Evolutionary conservation across 352 stramenopile genomes (phyloP).

Genomic region (Globisporangium heterothallicum): DNA sequence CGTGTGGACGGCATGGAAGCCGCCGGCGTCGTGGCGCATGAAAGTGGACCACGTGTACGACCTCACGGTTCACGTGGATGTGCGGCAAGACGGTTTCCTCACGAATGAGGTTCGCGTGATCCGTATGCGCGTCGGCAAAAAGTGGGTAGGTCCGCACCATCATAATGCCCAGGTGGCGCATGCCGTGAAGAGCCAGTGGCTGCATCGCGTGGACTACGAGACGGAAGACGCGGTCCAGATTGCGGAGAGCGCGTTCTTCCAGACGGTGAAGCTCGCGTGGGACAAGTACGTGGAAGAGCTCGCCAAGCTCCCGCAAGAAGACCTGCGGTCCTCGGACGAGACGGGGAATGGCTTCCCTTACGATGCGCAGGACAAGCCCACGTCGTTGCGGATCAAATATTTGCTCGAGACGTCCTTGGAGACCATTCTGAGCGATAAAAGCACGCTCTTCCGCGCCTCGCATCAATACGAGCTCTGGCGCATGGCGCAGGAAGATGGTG

Average conservation of each 20-base stretch:
- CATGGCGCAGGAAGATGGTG: slow-evolving; percentile 65
- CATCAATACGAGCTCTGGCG: slow-evolving; percentile 58
- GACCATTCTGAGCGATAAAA: slow-evolving; percentile 35
- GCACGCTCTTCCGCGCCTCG: slow-evolving; percentile 43
- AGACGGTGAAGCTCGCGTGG: slow-evolving; percentile 45
- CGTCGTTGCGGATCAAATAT: slow-evolving; percentile 54
- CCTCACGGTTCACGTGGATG: slow-evolving; percentile 35
- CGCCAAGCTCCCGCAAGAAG: slow-evolving; percentile 39
- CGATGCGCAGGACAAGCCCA: slow-evolving; percentile 47
- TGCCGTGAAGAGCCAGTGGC: slow-evolving; percentile 32
- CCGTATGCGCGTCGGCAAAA: slow-evolving; percentile 44
- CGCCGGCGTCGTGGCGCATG: slow-evolving; percentile 52
- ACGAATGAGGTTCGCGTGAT: slow-evolving; percentile 49
- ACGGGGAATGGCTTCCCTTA: slow-evolving; percentile 30
- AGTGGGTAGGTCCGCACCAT: slow-evolving; percentile 66
- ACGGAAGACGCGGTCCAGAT: slow-evolving; percentile 22
- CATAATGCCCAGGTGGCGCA: slow-evolving; percentile 33
- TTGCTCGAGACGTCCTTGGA: slow-evolving; percentile 58
- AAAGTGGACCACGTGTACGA: slow-evolving; percentile 68
- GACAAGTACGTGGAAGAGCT: slow-evolving; percentile 51
- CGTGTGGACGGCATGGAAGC: slow-evolving; percentile 51
- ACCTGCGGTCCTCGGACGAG: slow-evolving; percentile 22
- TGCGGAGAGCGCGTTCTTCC: slow-evolving; percentile 50
- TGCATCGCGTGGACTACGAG: slow-evolving; percentile 69
- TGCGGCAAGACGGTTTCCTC: slow-evolving; percentile 43